These are phyloP conservation scores for Neobulgaria alba DNA, from an alignment of 2,329 filamentous ascomycete species.

Conservation along the genomic window DNA sequence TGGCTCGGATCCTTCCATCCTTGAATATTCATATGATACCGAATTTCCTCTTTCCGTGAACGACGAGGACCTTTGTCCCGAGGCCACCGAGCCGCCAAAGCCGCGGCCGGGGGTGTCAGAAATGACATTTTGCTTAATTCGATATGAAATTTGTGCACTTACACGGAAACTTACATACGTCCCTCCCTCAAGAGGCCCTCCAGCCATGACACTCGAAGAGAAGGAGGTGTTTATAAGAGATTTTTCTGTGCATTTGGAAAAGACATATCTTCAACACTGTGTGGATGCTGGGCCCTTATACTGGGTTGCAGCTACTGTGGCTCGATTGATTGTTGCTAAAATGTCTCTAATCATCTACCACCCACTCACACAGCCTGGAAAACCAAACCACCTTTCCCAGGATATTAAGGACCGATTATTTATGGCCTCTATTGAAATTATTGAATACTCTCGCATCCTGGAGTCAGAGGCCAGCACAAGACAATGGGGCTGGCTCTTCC, in stretches of 20 bases:
- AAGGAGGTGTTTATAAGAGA: constrained; percentile 27
- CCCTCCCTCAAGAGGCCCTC: constrained; percentile 12
- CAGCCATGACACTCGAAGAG: constrained; percentile 21
- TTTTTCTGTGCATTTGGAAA: constrained; percentile 24
- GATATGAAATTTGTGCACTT: constrained; percentile 28
- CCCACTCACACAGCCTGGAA: constrained; percentile 25
- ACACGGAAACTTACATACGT: constrained; percentile 20
- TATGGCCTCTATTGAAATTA: constrained; percentile 32
- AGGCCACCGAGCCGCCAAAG: constrained; percentile 20
- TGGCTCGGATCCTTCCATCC: constrained; percentile 52
- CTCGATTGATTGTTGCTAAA: constrained; percentile 33
- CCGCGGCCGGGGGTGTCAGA: constrained; percentile 29
- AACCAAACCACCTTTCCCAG: constrained; percentile 25
- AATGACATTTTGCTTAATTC: constrained; percentile 32
- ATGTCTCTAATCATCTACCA: constrained; percentile 32
- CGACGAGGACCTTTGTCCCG: constrained; percentile 36
- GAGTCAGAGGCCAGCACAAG: constrained; percentile 31
- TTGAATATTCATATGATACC: constrained; percentile 51
- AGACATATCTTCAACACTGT: constrained; percentile 28
- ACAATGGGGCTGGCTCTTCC: constrained; percentile 35
- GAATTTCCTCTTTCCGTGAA: constrained; percentile 41
- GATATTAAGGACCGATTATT: constrained; percentile 31
- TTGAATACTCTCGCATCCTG: constrained; percentile 33
- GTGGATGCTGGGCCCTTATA: constrained; percentile 37
- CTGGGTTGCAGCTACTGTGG: constrained; percentile 40